Conservation (phyloP, 106 monocot genomes). For the Phalaenopsis aphrodite region DNA sequence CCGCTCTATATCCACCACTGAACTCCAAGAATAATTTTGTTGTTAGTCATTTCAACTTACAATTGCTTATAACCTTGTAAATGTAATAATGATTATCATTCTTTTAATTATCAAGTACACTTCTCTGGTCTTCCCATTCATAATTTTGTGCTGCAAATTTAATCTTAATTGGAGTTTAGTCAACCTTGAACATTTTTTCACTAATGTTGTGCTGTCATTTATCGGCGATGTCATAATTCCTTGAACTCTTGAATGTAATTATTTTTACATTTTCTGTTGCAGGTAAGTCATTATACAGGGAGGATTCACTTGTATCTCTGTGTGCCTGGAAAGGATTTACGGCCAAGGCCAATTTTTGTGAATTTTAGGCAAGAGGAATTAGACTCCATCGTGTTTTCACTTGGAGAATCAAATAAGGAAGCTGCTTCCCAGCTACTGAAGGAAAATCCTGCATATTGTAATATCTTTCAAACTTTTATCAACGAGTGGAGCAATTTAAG, state of each 20-base stretch:
- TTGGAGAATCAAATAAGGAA: slow-evolving; percentile 15
- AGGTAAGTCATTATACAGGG: slow-evolving; percentile 90
- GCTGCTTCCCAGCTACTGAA: slow-evolving; percentile 22
- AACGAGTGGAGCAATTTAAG: slow-evolving; percentile 83
- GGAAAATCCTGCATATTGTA: slow-evolving; percentile 41
- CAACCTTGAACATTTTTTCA: background rate
- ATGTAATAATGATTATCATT: no score
- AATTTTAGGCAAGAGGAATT: slow-evolving; percentile 90
- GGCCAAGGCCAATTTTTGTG: slow-evolving; percentile 69
- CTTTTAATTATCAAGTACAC: no score
- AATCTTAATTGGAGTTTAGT: no score
- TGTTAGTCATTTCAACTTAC: no score
- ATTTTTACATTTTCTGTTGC: slow-evolving; percentile 3
- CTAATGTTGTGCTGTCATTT: background rate
- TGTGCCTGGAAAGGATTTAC: slow-evolving; percentile 44
- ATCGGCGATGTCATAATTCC: background rate
- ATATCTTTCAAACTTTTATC: slow-evolving; percentile 44
- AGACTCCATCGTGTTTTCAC: slow-evolving; percentile 23
- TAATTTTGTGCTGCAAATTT: no score
- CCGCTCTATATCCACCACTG: no score
- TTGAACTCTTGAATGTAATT: background rate
- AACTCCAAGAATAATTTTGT: no score
- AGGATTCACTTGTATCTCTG: slow-evolving; percentile 87
- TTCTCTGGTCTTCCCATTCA: no score
- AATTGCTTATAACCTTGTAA: no score